phyloP scores from a whole-genome alignment of 805 yeast species.

The Grigorovia transvaalensis region DNA sequence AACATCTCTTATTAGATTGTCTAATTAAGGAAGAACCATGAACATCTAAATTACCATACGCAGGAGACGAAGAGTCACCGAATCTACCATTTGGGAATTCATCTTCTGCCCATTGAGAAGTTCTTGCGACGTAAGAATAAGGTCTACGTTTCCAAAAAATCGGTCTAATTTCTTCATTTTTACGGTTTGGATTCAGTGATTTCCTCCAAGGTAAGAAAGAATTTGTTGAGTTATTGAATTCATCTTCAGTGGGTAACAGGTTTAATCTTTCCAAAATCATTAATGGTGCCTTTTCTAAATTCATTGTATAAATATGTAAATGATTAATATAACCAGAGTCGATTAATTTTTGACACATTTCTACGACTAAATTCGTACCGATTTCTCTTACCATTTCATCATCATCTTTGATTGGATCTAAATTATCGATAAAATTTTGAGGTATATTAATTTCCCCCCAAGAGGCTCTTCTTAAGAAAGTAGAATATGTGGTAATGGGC shows the following conservation, averaged over 20 bases:
- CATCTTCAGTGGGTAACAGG: constrained; percentile 34
- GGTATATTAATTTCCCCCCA: constrained; percentile 90
- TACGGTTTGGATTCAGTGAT: constrained; percentile 70
- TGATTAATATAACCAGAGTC: constrained; percentile 70
- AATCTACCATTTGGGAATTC: constrained; percentile 98
- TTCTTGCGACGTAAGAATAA: constrained; percentile 77
- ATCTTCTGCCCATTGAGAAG: constrained; percentile 75
- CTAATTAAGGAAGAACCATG: constrained; percentile 72
- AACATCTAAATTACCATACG: constrained; percentile 82
- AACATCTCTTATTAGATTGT: constrained; percentile 70
- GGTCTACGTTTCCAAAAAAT: constrained; percentile 95
- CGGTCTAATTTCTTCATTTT: constrained; percentile 78
- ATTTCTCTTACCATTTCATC: constrained; percentile 77
- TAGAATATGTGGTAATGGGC: constrained; percentile 95
- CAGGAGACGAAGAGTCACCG: constrained; percentile 98
- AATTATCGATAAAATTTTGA: constrained; percentile 49
- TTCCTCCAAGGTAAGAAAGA: constrained; percentile 75
- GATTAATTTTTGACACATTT: constrained; percentile 67
- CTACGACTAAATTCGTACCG: constrained; percentile 74
- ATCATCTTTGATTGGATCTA: constrained; percentile 82
- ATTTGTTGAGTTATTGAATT: constrained; percentile 23
- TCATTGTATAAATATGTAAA: constrained; percentile 95
- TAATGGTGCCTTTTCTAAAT: constrained; percentile 80
- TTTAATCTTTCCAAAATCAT: constrained; percentile 75
- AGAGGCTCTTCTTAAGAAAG: constrained; percentile 84